Evolutionary conservation across 139 green algal genomes (phyloP).

Genomic region (Limnomonas spitsbergensis): DNA sequence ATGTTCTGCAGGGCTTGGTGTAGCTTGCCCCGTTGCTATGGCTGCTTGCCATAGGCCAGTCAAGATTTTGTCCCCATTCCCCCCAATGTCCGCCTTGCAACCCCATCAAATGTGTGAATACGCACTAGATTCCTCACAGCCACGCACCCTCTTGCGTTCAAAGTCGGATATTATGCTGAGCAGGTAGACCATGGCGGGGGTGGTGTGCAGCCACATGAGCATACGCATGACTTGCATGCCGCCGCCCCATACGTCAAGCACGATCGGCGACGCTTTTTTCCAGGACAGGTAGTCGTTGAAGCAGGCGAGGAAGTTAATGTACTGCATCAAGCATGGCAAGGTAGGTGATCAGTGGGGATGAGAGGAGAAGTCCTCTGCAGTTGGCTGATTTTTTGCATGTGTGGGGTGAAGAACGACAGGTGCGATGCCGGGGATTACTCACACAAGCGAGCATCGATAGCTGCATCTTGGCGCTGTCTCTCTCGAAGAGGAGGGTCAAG

Average conservation of each 20-base stretch:
- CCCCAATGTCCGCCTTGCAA: too few species aligned
- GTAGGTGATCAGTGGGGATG: background rate
- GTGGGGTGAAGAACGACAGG: background rate
- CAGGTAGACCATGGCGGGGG: slow-evolving; percentile 50
- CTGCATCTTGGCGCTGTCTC: slow-evolving; percentile 42
- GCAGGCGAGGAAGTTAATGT: slow-evolving; percentile 18
- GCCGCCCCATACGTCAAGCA: slow-evolving; percentile 28
- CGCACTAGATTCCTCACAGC: too few species aligned
- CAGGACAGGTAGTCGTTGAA: slow-evolving; percentile 32
- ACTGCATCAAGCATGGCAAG: too few species aligned
- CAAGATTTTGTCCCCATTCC: too few species aligned
- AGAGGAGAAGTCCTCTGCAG: background rate
- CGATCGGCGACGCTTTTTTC: slow-evolving; percentile 20
- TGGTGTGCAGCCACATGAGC: slow-evolving; percentile 47
- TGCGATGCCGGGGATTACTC: background rate
- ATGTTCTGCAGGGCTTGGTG: too few species aligned
- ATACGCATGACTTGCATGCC: slow-evolving; percentile 24
- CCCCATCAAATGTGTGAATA: too few species aligned
- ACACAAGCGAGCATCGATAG: slow-evolving; percentile 26
- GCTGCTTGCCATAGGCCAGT: too few species aligned
- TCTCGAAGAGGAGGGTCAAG: slow-evolving; percentile 43
- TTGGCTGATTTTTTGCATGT: background rate
- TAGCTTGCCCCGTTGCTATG: too few species aligned
- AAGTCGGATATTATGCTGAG: slow-evolving; percentile 46
- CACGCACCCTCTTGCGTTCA: background rate